Conservation (phyloP, 352 stramenopile genomes). For the Phytophthora sp. region DNA sequence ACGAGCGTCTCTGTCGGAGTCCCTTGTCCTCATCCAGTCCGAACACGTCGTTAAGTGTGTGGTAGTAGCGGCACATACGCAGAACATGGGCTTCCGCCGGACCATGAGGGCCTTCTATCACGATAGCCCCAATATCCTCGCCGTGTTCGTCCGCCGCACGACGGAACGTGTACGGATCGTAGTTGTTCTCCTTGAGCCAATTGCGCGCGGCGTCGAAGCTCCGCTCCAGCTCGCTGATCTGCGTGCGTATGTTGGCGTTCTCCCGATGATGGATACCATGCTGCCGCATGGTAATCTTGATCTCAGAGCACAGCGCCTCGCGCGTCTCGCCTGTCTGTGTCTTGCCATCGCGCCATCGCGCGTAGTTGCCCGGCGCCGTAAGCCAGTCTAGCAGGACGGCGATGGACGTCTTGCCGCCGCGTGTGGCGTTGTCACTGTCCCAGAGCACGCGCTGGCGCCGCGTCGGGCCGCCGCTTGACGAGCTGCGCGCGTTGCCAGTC, state of each 20-base stretch:
- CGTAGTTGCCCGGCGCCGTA: constrained; percentile 63
- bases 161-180: constrained; percentile 34
- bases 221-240: constrained; percentile 80
- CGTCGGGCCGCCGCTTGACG: constrained; percentile 1
- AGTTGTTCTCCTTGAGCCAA: constrained; percentile 61
- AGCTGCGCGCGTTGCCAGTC: not conserved
- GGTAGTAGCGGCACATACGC: constrained; percentile 74
- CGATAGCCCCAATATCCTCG: constrained; percentile 7
- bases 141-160: constrained; percentile 20
- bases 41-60: constrained; percentile 68
- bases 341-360: constrained; percentile 72
- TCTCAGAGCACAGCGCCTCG: constrained; percentile 75
- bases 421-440: constrained; percentile 70
- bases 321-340: constrained; percentile 70
- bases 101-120: constrained; percentile 7
- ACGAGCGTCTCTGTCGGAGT: constrained; percentile 35
- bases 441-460: constrained; percentile 77
- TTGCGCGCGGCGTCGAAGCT: constrained; percentile 57
- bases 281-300: constrained; percentile 64
- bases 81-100: constrained; percentile 60
- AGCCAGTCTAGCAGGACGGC: constrained; percentile 74
- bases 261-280: constrained; percentile 72
- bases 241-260: constrained; percentile 83
- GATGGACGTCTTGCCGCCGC: constrained; percentile 78
- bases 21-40: constrained; percentile 39